phyloP scores from a whole-genome alignment of 176 grass and related monocot species.

The Dactylis glomerata region DNA sequence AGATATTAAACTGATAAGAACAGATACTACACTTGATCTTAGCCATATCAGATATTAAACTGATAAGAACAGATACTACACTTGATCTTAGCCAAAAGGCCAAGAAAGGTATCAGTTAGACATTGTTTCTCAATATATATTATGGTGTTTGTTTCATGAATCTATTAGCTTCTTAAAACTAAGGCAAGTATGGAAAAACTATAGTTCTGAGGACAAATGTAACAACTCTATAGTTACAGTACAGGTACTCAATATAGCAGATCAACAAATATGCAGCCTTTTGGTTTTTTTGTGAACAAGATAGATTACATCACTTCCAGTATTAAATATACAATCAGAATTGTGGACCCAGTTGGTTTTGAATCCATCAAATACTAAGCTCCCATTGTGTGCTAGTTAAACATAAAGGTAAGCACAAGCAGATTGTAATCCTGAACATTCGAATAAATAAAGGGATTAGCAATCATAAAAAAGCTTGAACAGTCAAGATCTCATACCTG shows the following conservation, averaged over 20 bases:
- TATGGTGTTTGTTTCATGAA: not conserved
- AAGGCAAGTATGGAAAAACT: not conserved
- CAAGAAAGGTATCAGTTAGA: conserved; percentile 70
- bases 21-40: too few relatives aligned
- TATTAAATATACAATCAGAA: not conserved
- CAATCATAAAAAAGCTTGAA: conserved; percentile 24
- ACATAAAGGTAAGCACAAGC: not conserved
- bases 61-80: conserved; percentile 80
- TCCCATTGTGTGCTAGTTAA: not conserved
- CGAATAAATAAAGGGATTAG: too few relatives aligned
- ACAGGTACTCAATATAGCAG: not conserved
- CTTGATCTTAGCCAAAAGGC: conserved; percentile 86
- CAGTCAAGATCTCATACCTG: conserved; percentile 51
- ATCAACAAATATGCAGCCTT: not conserved
- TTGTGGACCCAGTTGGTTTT: not conserved
- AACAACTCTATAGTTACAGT: not conserved
- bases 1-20: too few relatives aligned
- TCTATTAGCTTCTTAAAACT: not conserved
- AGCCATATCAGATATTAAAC: conserved; percentile 83
- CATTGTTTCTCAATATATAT: conserved; percentile 2
- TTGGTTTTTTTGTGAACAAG: not conserved
- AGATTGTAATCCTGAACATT: too few relatives aligned
- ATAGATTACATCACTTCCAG: not conserved
- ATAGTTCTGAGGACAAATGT: not conserved
- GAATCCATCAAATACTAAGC: not conserved